Evolutionary conservation across 2,329 filamentous ascomycete genomes (phyloP), one percentile per base, ranked within the genome.

Genomic region (Verticillium alfalfae): DNA sequence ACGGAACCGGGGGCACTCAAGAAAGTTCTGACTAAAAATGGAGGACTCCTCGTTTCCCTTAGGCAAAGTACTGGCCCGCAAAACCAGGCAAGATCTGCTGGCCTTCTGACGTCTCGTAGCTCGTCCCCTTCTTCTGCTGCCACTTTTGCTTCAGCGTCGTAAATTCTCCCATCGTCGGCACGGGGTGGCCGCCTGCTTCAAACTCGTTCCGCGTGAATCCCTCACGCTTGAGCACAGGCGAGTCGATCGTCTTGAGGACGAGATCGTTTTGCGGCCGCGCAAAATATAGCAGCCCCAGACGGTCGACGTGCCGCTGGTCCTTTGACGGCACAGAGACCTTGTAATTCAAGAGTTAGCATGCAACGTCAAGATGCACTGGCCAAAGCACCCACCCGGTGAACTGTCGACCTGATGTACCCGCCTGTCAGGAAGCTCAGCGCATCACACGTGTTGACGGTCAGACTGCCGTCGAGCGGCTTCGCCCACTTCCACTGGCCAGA

Each of bases 361-460:
- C 3, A 5, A 31, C 26, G 26, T 4, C 26, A 31, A 31, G 26
- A 31, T 31, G 26, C 1, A 4, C 26, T 57, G n/a, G 15, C 12
- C 15, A 38, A 12, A 5, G 3, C 4, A 59, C 62, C 55, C 45
- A 72, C 72, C 2, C 76, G 67, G 65, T 79, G 77, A 1, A 79
- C 67, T 0, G 72, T 75, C 1, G 74, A 77, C 66, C 78, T 78
- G 26, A 79, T 68, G 60, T 78, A 78, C 0, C 79, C 79, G 2
- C 79, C 79, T 0, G 81, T 82, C 10, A 83, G 67, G n/a, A 78
- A 77, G 1, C 76, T 78, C 45, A 83, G 66, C 0, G 80, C 75
- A 66, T 83, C 81, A 6, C 77, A 78, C 0, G 80, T 77, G 57
- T 83, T 84, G 34, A 83, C 79, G 0, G 80, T 82, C 13, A 84